Percentiles rank a stretch among this genome's conserved stretches.
These are phyloP conservation scores for Hibiscus syriacus DNA, from an alignment of 345 rosid genomes.

Conservation along the genomic window DNA sequence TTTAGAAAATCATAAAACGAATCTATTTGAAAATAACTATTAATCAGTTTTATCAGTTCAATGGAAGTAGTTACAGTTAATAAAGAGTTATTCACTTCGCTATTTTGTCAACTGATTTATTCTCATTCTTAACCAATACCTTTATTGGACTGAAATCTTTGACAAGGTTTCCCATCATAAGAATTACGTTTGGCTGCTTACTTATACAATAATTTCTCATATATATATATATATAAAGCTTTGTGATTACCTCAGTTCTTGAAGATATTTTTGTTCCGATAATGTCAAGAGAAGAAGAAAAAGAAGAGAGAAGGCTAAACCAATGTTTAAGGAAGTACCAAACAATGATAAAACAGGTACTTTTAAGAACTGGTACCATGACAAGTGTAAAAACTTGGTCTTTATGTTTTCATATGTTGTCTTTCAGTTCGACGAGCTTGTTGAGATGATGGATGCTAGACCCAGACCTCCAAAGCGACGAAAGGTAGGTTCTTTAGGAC, in stretches of 20 bases:
- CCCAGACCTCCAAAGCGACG: conserved; percentile 5
- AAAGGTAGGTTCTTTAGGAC: conserved; percentile 4
- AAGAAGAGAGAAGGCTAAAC: conserved; percentile 25
- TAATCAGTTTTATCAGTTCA: background rate
- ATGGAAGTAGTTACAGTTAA: background rate
- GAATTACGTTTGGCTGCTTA: background rate
- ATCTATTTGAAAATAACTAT: too few species aligned
- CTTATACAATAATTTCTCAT: too few species aligned
- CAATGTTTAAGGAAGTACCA: conserved; percentile 29
- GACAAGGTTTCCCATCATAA: background rate
- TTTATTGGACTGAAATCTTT: background rate
- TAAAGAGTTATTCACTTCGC: background rate
- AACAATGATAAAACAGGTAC: conserved; percentile 29
- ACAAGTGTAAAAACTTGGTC: background rate
- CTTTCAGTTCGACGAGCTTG: conserved; percentile 12
- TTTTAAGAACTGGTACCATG: background rate
- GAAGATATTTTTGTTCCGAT: background rate
- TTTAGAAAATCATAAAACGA: too few species aligned
- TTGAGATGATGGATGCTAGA: conserved; percentile 11
- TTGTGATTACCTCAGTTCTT: background rate
- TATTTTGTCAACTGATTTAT: background rate
- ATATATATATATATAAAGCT: too few species aligned
- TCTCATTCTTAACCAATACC: background rate
- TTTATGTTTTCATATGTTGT: background rate
- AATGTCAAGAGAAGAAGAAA: conserved; percentile 18